A percentile compares a stretch with the other conserved stretches of the same genome.
phyloP scores from a whole-genome alignment of 2,329 filamentous ascomycete species.

The Metarhizium rileyi region DNA sequence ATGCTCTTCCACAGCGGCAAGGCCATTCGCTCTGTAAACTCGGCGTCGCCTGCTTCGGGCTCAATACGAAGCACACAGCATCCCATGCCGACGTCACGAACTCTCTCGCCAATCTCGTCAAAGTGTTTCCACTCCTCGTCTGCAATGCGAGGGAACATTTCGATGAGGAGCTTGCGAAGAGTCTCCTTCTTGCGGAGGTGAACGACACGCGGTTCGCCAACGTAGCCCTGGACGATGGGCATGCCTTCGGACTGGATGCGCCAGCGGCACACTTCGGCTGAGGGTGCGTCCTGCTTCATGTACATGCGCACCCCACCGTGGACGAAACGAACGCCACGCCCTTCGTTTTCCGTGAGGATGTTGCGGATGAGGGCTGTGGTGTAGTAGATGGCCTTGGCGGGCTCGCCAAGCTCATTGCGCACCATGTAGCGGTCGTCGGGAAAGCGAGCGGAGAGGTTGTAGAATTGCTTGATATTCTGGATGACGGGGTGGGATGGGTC shows the following conservation, averaged over 20 bases:
- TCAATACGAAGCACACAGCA: constrained; percentile 85
- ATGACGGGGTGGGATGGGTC: constrained; percentile 66
- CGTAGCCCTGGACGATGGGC: constrained; percentile 82
- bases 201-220: constrained; percentile 68
- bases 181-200: constrained; percentile 69
- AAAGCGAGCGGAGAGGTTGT: constrained; percentile 74
- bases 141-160: constrained; percentile 92
- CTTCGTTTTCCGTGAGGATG: constrained; percentile 80
- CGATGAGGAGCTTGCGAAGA: constrained; percentile 70
- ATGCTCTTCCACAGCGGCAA: constrained; percentile 91
- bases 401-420: constrained; percentile 79
- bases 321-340: constrained; percentile 86
- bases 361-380: constrained; percentile 75
- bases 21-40: constrained; percentile 68
- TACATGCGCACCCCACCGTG: constrained; percentile 99
- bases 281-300: constrained; percentile 91
- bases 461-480: constrained; percentile 69
- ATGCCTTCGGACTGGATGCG: constrained; percentile 92
- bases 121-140: constrained; percentile 65
- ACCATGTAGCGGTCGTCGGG: constrained; percentile 91
- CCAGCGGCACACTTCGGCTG: constrained; percentile 81
- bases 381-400: constrained; percentile 95
- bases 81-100: constrained; percentile 73
- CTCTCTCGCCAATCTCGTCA: constrained; percentile 78
- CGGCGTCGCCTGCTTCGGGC: constrained; percentile 52